phyloP scores from a whole-genome alignment of 345 rosid genomes.

The Camelina sativa region DNA sequence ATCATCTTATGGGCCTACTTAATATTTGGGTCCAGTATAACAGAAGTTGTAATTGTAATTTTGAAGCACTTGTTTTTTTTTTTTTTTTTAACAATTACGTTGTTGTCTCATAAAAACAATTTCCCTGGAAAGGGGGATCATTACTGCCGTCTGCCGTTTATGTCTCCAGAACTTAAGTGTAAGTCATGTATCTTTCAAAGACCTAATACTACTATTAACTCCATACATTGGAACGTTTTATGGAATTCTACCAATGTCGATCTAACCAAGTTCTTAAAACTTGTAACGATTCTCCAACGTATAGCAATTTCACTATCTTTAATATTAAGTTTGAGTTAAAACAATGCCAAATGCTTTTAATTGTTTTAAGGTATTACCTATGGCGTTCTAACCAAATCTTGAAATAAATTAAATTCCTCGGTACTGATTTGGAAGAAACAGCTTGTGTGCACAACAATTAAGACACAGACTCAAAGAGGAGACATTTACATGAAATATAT shows the following conservation, averaged over 20 bases:
- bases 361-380: not conserved
- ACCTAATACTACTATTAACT: not conserved
- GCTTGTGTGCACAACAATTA: conserved; percentile 17
- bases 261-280: not conserved
- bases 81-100: not conserved
- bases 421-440: conserved; percentile 21
- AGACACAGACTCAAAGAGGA: conserved; percentile 16
- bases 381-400: not conserved
- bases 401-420: not conserved
- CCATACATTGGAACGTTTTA: not conserved
- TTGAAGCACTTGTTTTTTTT: not conserved
- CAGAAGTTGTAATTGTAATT: not conserved
- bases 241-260: not conserved
- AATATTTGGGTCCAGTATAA: not conserved
- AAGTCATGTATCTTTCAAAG: not conserved
- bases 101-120: not conserved
- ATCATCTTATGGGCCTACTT: not conserved
- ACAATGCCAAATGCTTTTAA: not conserved
- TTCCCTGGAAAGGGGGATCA: not conserved
- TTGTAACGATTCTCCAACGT: not conserved
- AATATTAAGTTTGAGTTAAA: not conserved
- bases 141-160: not conserved
- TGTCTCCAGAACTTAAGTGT: not conserved
- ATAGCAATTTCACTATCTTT: not conserved
- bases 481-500: conserved; percentile 38